Evolutionary conservation across 805 yeast genomes (phyloP).

Genomic region (Metschnikowia continentalis): DNA sequence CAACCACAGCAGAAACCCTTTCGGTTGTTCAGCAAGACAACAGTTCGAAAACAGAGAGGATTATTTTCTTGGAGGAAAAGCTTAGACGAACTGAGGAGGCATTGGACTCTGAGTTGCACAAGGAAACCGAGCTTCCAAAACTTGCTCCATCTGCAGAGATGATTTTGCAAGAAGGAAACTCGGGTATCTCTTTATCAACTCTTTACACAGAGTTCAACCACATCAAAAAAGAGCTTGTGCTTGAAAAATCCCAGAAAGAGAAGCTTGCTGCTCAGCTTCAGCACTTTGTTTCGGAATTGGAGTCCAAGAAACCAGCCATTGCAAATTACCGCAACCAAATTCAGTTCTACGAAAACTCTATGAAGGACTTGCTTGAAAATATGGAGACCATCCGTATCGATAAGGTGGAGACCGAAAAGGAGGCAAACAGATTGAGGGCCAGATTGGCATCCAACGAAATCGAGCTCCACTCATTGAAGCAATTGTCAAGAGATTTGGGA

Average conservation of each 20-base stretch:
- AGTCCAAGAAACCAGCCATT: conserved; percentile 71
- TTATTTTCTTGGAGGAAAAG: conserved; percentile 31
- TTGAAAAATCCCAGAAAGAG: conserved; percentile 69
- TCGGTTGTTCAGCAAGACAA: conserved; percentile 33
- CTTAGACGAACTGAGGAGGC: conserved; percentile 39
- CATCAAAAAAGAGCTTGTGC: conserved; percentile 59
- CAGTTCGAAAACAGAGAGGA: conserved; percentile 33
- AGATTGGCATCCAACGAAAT: conserved; percentile 40
- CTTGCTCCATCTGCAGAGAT: conserved; percentile 56
- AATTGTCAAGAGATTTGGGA: conserved; percentile 68
- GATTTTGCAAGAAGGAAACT: conserved; percentile 40
- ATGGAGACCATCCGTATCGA: conserved; percentile 54
- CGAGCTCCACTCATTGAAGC: conserved; percentile 47
- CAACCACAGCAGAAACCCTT: conserved; percentile 34
- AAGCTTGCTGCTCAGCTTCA: conserved; percentile 68
- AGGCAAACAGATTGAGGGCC: conserved; percentile 29
- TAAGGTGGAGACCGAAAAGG: conserved; percentile 41
- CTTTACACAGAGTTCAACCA: conserved; percentile 60
- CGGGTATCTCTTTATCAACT: conserved; percentile 60
- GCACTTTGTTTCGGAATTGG: conserved; percentile 69
- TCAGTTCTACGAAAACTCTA: conserved; percentile 53
- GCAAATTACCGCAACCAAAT: conserved; percentile 57
- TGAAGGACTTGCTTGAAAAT: conserved; percentile 47
- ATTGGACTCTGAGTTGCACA: conserved; percentile 35
- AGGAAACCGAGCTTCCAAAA: conserved; percentile 37